phyloP scores from a whole-genome alignment of 306 rosid species.

The Vigna hirtella region DNA sequence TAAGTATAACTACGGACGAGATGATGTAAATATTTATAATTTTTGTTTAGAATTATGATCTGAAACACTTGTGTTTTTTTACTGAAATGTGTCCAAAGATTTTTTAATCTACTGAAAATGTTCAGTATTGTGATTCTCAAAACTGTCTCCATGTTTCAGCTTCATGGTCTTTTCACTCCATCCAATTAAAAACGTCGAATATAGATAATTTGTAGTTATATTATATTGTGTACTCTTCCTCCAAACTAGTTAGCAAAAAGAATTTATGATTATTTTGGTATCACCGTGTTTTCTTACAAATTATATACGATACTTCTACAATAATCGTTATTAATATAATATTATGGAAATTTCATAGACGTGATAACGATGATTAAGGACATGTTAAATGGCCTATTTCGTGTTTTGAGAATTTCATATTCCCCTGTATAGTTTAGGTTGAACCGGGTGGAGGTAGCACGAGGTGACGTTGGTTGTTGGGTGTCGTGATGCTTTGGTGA shows the following conservation, averaged over 20 bases:
- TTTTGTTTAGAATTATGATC: no score
- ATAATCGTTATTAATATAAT: no score
- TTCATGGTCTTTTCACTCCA: slow-evolving; percentile 7
- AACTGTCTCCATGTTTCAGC: slow-evolving; percentile 23
- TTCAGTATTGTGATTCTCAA: not conserved
- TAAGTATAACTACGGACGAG: no score
- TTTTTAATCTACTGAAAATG: not conserved
- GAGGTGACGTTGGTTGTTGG: not conserved
- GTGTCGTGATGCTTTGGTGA: not conserved
- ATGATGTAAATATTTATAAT: no score
- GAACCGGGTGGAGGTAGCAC: not conserved
- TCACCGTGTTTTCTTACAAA: no score
- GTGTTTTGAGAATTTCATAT: not conserved
- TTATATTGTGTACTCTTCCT: no score
- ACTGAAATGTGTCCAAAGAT: no score
- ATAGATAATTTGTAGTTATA: not conserved
- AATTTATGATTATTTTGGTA: no score
- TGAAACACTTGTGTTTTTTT: no score
- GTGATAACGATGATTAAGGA: not conserved
- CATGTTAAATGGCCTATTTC: not conserved
- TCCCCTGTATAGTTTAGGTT: not conserved
- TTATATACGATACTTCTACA: no score
- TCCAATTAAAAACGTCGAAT: slow-evolving; percentile 1
- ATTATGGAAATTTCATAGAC: not conserved
- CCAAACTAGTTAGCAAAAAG: no score